These are phyloP conservation scores for Hemisphaericaspora xylanilytica DNA, from an alignment of 1,139 yeast species.

Conservation along the genomic window DNA sequence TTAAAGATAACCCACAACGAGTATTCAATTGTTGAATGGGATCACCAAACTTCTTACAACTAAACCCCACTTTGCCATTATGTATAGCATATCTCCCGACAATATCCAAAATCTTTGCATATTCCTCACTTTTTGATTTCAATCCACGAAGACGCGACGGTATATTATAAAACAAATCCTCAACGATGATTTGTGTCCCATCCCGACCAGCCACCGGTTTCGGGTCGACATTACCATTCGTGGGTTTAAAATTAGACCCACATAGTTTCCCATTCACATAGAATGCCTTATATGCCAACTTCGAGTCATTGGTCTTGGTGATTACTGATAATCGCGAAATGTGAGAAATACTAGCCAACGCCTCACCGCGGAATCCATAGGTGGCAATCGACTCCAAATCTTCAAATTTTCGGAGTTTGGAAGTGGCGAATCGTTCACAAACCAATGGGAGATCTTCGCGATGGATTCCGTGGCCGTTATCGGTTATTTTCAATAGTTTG, in stretches of 20 bases:
- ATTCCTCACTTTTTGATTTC: constrained; percentile 70
- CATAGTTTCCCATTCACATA: constrained; percentile 64
- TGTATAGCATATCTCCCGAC: constrained; percentile 84
- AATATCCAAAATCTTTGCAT: constrained; percentile 72
- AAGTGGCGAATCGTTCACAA: constrained; percentile 59
- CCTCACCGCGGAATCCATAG: constrained; percentile 64
- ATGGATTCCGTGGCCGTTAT: constrained; percentile 52
- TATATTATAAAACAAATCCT: constrained; percentile 85
- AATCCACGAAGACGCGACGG: constrained; percentile 76
- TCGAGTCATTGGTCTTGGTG: constrained; percentile 58
- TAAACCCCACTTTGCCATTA: constrained; percentile 64
- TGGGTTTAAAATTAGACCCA: constrained; percentile 32
- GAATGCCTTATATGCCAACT: constrained; percentile 67
- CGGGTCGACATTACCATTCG: constrained; percentile 37
- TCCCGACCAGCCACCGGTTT: constrained; percentile 80
- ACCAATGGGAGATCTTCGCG: constrained; percentile 45
- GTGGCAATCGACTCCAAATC: constrained; percentile 50
- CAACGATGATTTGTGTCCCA: constrained; percentile 85
- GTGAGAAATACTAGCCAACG: constrained; percentile 59
- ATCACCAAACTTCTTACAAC: constrained; percentile 77
- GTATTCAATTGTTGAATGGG: constrained; percentile 56
- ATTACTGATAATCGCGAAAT: constrained; percentile 70
- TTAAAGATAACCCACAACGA: constrained; percentile 43
- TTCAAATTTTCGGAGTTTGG: constrained; percentile 48
- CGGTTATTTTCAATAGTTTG: constrained; percentile 51